Base-by-base conservation (phyloP, 176 grass and related monocot genomes). In the Typha latifolia region DNA sequence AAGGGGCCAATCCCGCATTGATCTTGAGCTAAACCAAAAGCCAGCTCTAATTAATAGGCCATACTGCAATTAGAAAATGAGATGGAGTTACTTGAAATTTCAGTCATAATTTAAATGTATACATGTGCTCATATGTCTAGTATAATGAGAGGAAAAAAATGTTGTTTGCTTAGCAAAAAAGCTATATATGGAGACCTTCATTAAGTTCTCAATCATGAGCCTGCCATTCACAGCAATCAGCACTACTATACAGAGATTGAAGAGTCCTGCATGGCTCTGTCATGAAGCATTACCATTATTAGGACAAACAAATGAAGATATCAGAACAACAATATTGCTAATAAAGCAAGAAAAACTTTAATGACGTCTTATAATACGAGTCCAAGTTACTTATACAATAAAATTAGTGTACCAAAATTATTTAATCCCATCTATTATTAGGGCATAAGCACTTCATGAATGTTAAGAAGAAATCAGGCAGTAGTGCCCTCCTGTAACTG, bases 231-330 rank as follows among this genome's bases (percentile, higher is more conserved):
- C 89, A 68, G 94, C 89, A 82, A 97, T 69, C 66, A 97, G 76
- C 51, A 97, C 89, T 51, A 97, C 89, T 66, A 97, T 97, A 72
- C 94, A 97, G 62, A 97, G 86, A 84, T 97, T 97, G 37, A 97
- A 76, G 78, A 97, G 94, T 76, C 94, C 94, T 50, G 94, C 94
- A 83, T 97, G 94, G 63, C 94, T 97, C 94, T 97, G 75, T 49
- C 82, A 92, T 66, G 20, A 81, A 50, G 43, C 48, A 47, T 49
- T 70, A 5, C 71, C 51, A 32, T 63, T 24, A 18, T 69, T 51
- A 70, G 50, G 19, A 48, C 64, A 62, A 49, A 13, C 82, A 21
- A 49, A 69, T n/a, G 19, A 50, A 24, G 12, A 76, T 59, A 66
- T 70, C 65, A 50, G 51, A 57, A 49, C 48, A 55, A n/a, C 72